Base-by-base conservation (phyloP, 495 filamentous ascomycete genomes). In the Hypoxylon subgilvum region DNA sequence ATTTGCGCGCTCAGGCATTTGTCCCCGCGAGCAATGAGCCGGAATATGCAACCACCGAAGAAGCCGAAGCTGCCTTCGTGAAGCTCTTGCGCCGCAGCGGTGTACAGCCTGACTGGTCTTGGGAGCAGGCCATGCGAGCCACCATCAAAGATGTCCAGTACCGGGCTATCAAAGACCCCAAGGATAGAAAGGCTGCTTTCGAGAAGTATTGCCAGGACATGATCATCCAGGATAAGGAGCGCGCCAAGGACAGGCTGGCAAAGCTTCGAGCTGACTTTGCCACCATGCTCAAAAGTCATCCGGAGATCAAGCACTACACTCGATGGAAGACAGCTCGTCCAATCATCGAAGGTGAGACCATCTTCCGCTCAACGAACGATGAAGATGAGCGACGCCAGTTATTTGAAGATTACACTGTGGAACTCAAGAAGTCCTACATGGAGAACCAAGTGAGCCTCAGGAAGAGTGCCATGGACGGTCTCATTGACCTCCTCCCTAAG, bases 281-380 rank as follows among this genome's bases (percentile, higher is more conserved):
- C 65, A 92, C 86, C 47, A 99, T 99, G 94, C 80, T 97, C 62
- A 90, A 87, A 72, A 92, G 91, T 57, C 95, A 97, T 72, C 91
- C 92, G 65, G 94, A 97, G 76, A 97, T 99, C 70, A 95, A 93
- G 74, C 86, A 96, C 63, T 97, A 96, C 74, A 97, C 92, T 53
- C 88, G 92, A 49, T 98, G 95, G 95, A 97, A 90, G 81, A 97
- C 89, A 23, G 92, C 92, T 51, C 87, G 90, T 34, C 92, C 91
- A 13, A 96, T 96, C 43, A 94, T 98, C 66, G 90, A 97, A 73
- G 89, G 88, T 42, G 94, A 98, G 78, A 92, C 90, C 18, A 95
- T 93, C 51, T 98, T 97, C 77, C 86, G 91, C 54, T 91, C 92
- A 25, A 91, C 92, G 28, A 88, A 88, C 65, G 82, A 94, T 68